These are phyloP conservation scores for Cryoendolithus antarcticus DNA, from an alignment of 2,329 filamentous ascomycete genomes.

Conservation along the genomic window DNA sequence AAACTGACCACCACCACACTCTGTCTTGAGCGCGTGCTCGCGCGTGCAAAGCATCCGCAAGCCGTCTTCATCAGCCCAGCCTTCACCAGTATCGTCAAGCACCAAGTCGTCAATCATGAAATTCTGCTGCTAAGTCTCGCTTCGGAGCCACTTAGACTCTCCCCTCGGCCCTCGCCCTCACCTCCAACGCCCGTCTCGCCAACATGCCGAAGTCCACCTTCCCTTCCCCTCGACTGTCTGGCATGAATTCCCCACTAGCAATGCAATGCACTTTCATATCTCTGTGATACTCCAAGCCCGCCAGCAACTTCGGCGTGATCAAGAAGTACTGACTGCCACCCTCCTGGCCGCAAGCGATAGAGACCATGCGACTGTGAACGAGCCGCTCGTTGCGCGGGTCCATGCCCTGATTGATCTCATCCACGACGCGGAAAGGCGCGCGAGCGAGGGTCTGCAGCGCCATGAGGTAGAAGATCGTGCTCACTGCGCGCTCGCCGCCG, in stretches of 20 bases:
- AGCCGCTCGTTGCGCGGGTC: slow-evolving; percentile 96
- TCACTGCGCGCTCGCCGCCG: slow-evolving; percentile 88
- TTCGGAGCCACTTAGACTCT: too few species aligned
- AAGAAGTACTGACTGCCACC: slow-evolving; percentile 65
- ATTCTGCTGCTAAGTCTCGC: too few species aligned
- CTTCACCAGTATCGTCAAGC: too few species aligned
- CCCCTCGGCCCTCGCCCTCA: slow-evolving; percentile 5
- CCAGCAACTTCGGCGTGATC: slow-evolving; percentile 90
- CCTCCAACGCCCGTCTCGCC: slow-evolving; percentile 19
- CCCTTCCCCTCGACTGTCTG: slow-evolving; percentile 24
- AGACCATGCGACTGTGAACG: slow-evolving; percentile 95
- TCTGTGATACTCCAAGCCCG: slow-evolving; percentile 69
- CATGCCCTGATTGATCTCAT: slow-evolving; percentile 99
- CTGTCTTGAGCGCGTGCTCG: too few species aligned
- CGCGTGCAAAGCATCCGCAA: too few species aligned
- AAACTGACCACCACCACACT: too few species aligned
- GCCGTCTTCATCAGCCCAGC: too few species aligned
- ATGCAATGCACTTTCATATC: slow-evolving; percentile 94
- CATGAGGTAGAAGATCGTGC: slow-evolving; percentile 98
- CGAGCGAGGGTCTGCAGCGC: slow-evolving; percentile 86
- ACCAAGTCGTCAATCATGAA: too few species aligned
- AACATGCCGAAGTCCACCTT: slow-evolving; percentile 32
- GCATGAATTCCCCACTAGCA: slow-evolving; percentile 64
- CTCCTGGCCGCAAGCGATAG: slow-evolving; percentile 67
- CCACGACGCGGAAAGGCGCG: slow-evolving; percentile 92